Base-by-base conservation (phyloP, 2,329 filamentous ascomycete species). In the Trichoderma sp. region DNA sequence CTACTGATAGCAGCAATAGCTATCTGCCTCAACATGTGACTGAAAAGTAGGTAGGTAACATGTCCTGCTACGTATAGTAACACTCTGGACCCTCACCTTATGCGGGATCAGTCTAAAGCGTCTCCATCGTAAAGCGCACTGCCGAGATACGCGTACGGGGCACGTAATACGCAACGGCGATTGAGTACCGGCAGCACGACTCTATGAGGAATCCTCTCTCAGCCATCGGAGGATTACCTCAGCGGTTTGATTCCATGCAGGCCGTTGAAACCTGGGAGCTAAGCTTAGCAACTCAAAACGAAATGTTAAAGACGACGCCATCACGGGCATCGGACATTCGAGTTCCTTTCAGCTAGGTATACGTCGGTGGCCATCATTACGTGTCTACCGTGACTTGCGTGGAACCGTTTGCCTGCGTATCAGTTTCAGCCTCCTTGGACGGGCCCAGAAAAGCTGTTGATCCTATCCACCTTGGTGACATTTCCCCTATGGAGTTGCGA, bases 111-210 rank as follows among this genome's bases (percentile, higher is more conserved):
- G 16, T 33, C 19, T 37, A 11, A 24, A 58, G 21, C n/a, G 56
- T 21, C 55, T 14, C 16, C 19, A 13, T 21, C 4, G 10, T 8
- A 33, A 24, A 31, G 37, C 27, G 37, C 27, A 66, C 37, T 66
- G 62, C 37, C 62, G 47, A 66, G 53, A 66, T 66, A 57, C 62
- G 56, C 56, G 57, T 68, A 60, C 47, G 10, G n/a, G 16, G 37
- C 16, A 40, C 37, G 33, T 35, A 49, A 49, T 49, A 24, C 43
- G 43, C 27, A n/a, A 11, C 31, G 40, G n/a, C 13, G 16, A 16
- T 47, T 60, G 24, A 49, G 47, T 27, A 47, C 8, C 21, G 24
- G 33, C 33, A 11, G 33, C 35, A 24, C 29, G 16, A 27, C 27
- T 31, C 4, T 60, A 37, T 37, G 10, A 49, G 47, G n/a, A 24